A percentile compares a stretch with the other conserved stretches of the same genome.
Evolutionary conservation across 352 stramenopile genomes (phyloP).

Genomic region (Phytopythium helicoides): DNA sequence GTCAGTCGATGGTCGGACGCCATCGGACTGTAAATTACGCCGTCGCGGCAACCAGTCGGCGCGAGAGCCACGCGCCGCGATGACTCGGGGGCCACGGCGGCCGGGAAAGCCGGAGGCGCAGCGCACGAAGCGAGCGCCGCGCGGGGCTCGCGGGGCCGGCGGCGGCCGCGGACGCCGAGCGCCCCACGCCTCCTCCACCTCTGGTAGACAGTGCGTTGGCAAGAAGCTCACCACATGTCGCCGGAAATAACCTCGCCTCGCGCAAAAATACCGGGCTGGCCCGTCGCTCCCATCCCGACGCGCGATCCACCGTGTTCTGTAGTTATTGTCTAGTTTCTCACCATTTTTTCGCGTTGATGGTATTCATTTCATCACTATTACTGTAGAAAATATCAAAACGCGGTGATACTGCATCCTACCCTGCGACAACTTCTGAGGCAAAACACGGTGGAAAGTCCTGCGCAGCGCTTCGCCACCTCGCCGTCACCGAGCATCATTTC

Average conservation of each 20-base stretch:
- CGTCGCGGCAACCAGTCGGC: no score
- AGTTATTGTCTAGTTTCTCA: neutral
- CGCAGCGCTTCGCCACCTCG: neutral
- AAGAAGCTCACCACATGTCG: neutral
- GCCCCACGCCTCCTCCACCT: no score
- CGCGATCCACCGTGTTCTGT: conserved; percentile 1
- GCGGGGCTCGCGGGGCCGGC: no score
- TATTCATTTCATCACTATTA: neutral
- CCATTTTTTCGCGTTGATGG: neutral
- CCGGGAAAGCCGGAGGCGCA: no score
- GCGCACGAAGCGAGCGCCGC: no score
- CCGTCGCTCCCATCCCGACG: neutral
- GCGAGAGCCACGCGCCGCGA: neutral
- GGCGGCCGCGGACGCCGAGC: no score
- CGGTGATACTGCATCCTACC: conserved; percentile 1
- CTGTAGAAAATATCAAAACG: conserved; percentile 5
- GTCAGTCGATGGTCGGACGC: no score
- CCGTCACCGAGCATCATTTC: neutral
- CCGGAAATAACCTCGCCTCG: conserved; percentile 5
- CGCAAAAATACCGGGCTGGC: conserved; percentile 5
- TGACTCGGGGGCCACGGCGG: no score
- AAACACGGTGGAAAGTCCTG: conserved; percentile 1
- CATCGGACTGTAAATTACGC: no score
- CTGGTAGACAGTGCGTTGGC: neutral
- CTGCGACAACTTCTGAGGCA: neutral